A percentile compares a stretch with the other conserved stretches of the same genome.
These are phyloP conservation scores for Suillus lakei DNA, from an alignment of 768 basidiomycete species.

Conservation along the genomic window DNA sequence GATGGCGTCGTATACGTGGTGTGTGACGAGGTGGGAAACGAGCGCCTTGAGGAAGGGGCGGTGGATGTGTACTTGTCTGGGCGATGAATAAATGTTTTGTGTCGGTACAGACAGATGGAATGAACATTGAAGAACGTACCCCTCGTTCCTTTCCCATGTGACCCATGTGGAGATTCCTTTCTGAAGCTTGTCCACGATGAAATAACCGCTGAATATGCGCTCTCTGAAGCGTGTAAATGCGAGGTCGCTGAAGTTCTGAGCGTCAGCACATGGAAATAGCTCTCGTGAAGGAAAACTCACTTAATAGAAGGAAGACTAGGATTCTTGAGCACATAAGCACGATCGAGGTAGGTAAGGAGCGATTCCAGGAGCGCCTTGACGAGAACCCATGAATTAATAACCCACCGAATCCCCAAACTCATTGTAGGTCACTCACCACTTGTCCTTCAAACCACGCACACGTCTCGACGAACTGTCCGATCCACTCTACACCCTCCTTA, in stretches of 20 bases:
- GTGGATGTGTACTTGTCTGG: slow-evolving; percentile 42
- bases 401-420: neutral
- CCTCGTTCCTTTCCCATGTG: slow-evolving; percentile 53
- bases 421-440: slow-evolving; percentile 51
- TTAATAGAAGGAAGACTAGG: slow-evolving; percentile 45
- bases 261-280: neutral
- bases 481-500: slow-evolving; percentile 52
- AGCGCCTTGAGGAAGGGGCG: slow-evolving; percentile 52
- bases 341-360: slow-evolving; percentile 73
- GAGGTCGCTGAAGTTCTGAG: slow-evolving; percentile 50
- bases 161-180: slow-evolving; percentile 56
- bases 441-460: slow-evolving; percentile 69
- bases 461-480: slow-evolving; percentile 55
- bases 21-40: slow-evolving; percentile 58
- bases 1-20: slow-evolving; percentile 56
- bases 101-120: slow-evolving; percentile 8
- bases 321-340: slow-evolving; percentile 57
- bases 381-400: slow-evolving; percentile 8
- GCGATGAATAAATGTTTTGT: neutral
- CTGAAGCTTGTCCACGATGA: slow-evolving; percentile 49
- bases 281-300: slow-evolving; percentile 39
- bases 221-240: slow-evolving; percentile 58
- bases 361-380: slow-evolving; percentile 61
- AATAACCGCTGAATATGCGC: slow-evolving; percentile 53
- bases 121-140: slow-evolving; percentile 25